Conservation (phyloP, 2,329 filamentous ascomycete species). For the Ascochyta koolunga region DNA sequence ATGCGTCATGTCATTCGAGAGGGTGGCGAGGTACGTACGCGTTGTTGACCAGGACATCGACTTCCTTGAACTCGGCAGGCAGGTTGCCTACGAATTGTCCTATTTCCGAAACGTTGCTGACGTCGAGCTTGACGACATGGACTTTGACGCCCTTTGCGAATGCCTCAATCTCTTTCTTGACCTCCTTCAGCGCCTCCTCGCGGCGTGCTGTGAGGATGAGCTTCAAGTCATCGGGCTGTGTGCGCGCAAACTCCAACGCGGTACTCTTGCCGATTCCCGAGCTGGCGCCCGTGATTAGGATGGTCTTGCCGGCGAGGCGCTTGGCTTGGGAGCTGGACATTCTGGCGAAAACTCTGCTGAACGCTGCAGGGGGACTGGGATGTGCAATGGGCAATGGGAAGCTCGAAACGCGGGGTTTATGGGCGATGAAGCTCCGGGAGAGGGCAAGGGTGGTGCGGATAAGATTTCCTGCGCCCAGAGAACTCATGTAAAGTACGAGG, state of each 20-base stretch:
- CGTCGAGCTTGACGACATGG: conserved; percentile 81
- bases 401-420: conserved; percentile 1
- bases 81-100: conserved; percentile 72
- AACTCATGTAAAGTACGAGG: conserved; percentile 11
- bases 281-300: conserved; percentile 89
- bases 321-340: conserved; percentile 73
- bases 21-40: conserved; percentile 65
- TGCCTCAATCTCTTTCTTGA: conserved; percentile 76
- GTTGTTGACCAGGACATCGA: conserved; percentile 94
- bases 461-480: conserved; percentile 11
- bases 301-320: conserved; percentile 90
- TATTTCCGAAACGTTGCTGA: conserved; percentile 79
- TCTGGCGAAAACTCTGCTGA: conserved; percentile 43
- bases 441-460: conserved; percentile 2
- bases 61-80: conserved; percentile 80
- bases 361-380: conserved; percentile 13
- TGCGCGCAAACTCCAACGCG: conserved; percentile 92
- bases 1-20: neutral
- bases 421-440: neutral
- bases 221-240: conserved; percentile 77
- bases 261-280: conserved; percentile 85
- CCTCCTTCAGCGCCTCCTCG: conserved; percentile 74
- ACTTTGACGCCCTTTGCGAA: conserved; percentile 79
- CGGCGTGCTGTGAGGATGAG: conserved; percentile 89
- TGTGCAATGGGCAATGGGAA: conserved; percentile 9